phyloP scores from a whole-genome alignment of 2,329 filamentous ascomycete species.

The Apiospora kogelbergensis region DNA sequence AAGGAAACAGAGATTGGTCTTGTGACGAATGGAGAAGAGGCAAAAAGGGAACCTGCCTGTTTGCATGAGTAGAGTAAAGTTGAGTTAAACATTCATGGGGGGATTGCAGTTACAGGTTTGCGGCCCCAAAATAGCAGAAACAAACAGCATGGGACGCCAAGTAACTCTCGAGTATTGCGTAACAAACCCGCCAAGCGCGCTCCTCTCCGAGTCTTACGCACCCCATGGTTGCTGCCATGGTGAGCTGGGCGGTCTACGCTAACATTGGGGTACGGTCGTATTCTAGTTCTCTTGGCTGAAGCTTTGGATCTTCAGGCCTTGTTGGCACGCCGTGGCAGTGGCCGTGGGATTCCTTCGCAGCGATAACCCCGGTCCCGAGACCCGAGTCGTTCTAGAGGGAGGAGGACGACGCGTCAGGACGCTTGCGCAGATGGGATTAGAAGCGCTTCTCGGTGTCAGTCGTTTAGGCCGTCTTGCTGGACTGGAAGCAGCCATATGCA shows the following conservation, averaged over 20 bases:
- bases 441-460: too few species aligned
- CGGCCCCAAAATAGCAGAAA: slow-evolving; percentile 7
- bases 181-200: not conserved
- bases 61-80: not conserved
- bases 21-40: not conserved
- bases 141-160: slow-evolving; percentile 6
- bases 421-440: not conserved
- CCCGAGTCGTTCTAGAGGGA: not conserved
- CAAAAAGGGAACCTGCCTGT: not conserved
- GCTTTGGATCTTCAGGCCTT: not conserved
- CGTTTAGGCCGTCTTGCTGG: too few species aligned
- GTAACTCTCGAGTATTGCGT: slow-evolving; percentile 1
- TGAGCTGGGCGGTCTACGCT: not conserved
- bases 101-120: not conserved
- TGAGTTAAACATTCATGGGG: not conserved
- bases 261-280: slow-evolving; percentile 6
- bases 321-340: not conserved
- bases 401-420: not conserved
- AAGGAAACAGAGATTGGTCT: not conserved
- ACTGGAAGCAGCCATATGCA: too few species aligned
- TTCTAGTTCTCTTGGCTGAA: slow-evolving; percentile 1
- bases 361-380: not conserved
- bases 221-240: not conserved
- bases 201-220: not conserved
- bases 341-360: not conserved